Evolutionary conservation across 495 filamentous ascomycete species (phyloP), one percentile per base, ranked within the genome.

Genomic region (Aspergillus panamensis): DNA sequence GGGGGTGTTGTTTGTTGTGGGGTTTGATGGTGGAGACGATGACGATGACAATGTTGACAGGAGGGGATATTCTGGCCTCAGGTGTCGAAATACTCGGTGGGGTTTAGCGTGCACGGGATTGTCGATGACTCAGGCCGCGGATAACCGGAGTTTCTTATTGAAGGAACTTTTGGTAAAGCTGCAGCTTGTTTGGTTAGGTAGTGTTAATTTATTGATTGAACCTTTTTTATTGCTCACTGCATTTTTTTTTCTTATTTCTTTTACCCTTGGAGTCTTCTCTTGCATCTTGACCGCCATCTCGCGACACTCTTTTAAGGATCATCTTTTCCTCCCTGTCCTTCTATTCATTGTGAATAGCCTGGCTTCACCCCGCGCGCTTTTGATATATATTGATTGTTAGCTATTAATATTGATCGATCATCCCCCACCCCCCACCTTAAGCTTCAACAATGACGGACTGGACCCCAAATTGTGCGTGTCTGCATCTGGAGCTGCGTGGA

Each of bases 381-480:
- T 25, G 2, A 25, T 25, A 25, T 25, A 25, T 5, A 25, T 25
- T 39, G 1, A n/a, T 35, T 39, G 1, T 14, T 39, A 52, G 5
- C 50, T 30, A 35, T n/a, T n/a, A n/a, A n/a, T n/a, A n/a, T n/a
- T n/a, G n/a, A n/a, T 43, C 51, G 51, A 54, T 54, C 51, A 54
- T 16, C 2, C n/a, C 12, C 29, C 51, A 16, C 39, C 17, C 3
- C 17, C 37, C 10, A 8, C 52, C 31, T 32, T 16, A 30, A 40
- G 32, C 19, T 39, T 32, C 31, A 14, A 37, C 35, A 10, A 40
- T 40, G 21, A 7, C 50, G 40, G 50, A 51, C 30, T 74, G 72
- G 72, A 72, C 47, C 48, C 71, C 72, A 31, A 65, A 44, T 44
- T 75, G 72, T 75, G 63, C 33, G 70, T 39, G 37, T 21, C 31